Conservation (phyloP, 2,329 filamentous ascomycete genomes). For the Verticillium tricorpus region DNA sequence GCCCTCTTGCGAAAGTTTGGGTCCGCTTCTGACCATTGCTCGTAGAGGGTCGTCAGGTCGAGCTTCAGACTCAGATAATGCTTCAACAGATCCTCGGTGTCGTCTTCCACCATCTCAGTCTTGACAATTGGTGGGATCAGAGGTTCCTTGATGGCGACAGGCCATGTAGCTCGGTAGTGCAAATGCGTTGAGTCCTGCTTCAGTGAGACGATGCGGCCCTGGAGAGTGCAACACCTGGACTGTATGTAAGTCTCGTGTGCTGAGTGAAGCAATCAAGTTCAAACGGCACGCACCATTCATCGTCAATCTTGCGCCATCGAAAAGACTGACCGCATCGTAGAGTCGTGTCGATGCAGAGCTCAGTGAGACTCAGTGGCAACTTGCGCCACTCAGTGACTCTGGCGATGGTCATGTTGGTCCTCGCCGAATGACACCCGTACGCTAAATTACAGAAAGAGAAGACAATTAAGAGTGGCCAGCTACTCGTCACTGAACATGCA, state of each 20-base stretch:
- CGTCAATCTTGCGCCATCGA: slow-evolving; percentile 80
- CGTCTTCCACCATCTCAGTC: slow-evolving; percentile 43
- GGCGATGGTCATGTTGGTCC: slow-evolving; percentile 30
- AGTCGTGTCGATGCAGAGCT: slow-evolving; percentile 92
- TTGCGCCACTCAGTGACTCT: slow-evolving; percentile 78
- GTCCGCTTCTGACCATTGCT: slow-evolving; percentile 82
- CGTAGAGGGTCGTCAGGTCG: slow-evolving; percentile 73
- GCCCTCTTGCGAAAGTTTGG: slow-evolving; percentile 86
- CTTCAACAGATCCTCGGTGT: slow-evolving; percentile 68
- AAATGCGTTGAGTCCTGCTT: slow-evolving; percentile 76
- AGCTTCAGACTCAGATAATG: slow-evolving; percentile 85
- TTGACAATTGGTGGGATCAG: slow-evolving; percentile 10
- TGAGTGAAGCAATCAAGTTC: not conserved
- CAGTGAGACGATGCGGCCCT: slow-evolving; percentile 79
- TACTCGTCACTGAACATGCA: too few relatives aligned
- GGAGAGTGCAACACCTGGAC: slow-evolving; percentile 71
- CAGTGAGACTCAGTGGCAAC: slow-evolving; percentile 74
- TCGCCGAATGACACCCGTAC: not conserved
- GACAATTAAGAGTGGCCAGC: too few relatives aligned
- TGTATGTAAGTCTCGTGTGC: not conserved
- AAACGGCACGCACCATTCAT: slow-evolving; percentile 65
- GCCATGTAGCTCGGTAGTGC: slow-evolving; percentile 73
- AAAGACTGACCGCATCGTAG: slow-evolving; percentile 95
- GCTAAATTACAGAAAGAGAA: too few relatives aligned
- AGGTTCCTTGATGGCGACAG: slow-evolving; percentile 19